These are phyloP conservation scores for Chamaecyparis obtusa DNA, from an alignment of 75 land plant species.

Conservation along the genomic window DNA sequence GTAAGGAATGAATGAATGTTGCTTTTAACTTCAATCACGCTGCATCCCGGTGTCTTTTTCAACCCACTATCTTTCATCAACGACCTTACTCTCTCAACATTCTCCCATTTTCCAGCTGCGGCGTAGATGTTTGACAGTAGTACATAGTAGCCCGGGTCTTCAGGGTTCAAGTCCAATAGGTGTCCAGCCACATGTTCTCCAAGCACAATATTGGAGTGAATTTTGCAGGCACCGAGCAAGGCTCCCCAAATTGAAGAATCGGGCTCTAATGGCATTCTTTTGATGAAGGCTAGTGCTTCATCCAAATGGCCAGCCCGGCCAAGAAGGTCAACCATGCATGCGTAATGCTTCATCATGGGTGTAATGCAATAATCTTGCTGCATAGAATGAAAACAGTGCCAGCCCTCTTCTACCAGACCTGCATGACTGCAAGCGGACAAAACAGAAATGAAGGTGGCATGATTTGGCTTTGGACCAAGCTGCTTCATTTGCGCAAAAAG, in stretches of 20 bases:
- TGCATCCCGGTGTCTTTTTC: slow-evolving; percentile 11
- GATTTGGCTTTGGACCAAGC: slow-evolving; percentile 15
- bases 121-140: slow-evolving; percentile 21
- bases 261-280: slow-evolving; percentile 5
- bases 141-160: slow-evolving; percentile 16
- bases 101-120: slow-evolving; percentile 13
- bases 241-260: slow-evolving; percentile 3
- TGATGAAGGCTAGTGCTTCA: slow-evolving; percentile 8
- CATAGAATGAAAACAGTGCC: slow-evolving; percentile 12
- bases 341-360: slow-evolving; percentile 14
- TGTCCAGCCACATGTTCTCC: slow-evolving; percentile 5
- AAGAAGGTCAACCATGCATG: slow-evolving; percentile 15
- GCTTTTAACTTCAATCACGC: slow-evolving; percentile 8
- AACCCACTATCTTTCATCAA: slow-evolving; percentile 12
- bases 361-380: slow-evolving; percentile 10
- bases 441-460: slow-evolving; percentile 14
- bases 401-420: slow-evolving; percentile 13
- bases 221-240: slow-evolving; percentile 18
- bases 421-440: slow-evolving; percentile 15
- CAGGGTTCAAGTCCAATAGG: slow-evolving; percentile 12
- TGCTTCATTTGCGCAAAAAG: slow-evolving; percentile 15
- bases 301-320: slow-evolving; percentile 16
- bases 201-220: neutral
- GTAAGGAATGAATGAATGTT: slow-evolving; percentile 9
- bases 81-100: slow-evolving; percentile 1